These are phyloP conservation scores for Penicillium brasilianum DNA, from an alignment of 2,329 filamentous ascomycete species.

Conservation along the genomic window DNA sequence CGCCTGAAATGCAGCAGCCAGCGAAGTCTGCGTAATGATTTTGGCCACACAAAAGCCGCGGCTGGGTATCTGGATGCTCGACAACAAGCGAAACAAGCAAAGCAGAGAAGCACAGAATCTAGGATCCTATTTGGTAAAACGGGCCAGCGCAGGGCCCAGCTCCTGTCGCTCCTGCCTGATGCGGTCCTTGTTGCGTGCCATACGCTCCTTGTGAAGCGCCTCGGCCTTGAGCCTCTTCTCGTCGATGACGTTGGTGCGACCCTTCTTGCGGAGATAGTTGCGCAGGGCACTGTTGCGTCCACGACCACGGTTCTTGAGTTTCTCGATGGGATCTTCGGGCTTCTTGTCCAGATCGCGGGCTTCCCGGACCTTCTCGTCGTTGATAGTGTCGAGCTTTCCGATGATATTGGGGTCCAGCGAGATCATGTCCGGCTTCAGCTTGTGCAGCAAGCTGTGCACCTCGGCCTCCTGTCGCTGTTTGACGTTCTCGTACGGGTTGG, in stretches of 20 bases:
- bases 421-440: conserved; percentile 96
- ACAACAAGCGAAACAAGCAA: conserved; percentile 25
- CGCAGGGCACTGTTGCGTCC: conserved; percentile 89
- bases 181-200: conserved; percentile 70
- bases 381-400: conserved; percentile 82
- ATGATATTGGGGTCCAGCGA: conserved; percentile 90
- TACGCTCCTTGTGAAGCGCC: conserved; percentile 73
- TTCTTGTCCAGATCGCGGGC: conserved; percentile 81
- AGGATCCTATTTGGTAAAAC: conserved; percentile 75
- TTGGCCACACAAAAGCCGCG: conserved; percentile 28
- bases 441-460: conserved; percentile 88
- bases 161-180: conserved; percentile 71
- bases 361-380: conserved; percentile 74
- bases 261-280: conserved; percentile 89
- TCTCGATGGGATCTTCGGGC: conserved; percentile 62
- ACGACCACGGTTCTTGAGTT: conserved; percentile 74
- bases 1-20: conserved; percentile 35
- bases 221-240: conserved; percentile 89
- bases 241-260: conserved; percentile 91
- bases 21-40: conserved; percentile 24
- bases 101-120: conserved; percentile 19
- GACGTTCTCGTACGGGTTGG: conserved; percentile 91
- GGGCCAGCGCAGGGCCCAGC: conserved; percentile 80
- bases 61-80: conserved; percentile 34
- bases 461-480: conserved; percentile 94